Base-by-base conservation (phyloP, 202 grass and related monocot species). In the Cymbopogon flexuosus region DNA sequence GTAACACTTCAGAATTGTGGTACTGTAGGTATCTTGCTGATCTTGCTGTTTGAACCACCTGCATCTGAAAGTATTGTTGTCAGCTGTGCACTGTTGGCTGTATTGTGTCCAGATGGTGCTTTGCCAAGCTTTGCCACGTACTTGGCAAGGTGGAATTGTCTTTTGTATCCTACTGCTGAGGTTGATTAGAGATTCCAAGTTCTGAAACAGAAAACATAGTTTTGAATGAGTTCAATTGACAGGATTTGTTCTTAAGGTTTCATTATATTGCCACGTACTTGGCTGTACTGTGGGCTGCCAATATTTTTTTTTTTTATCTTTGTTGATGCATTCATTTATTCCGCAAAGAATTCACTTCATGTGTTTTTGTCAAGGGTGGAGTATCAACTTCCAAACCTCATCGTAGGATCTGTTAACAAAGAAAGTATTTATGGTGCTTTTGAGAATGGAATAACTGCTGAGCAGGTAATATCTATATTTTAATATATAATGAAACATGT, bases 301-400 rank as follows among this genome's bases (percentile, higher is more conserved):
- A 46, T 52, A 65, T 73, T 66, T 27, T 27, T 66, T 27, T 27
- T 27, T 27, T 33, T 31, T 69, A 35, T 43, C 34, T 85, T 66
- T 36, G 43, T 68, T 69, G 4, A 72, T 13, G 65, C 59, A 14
- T 27, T 83, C 61, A 72, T 42, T 70, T 46, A 68, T 69, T 63
- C 68, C 62, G 39, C 68, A 77, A 27, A 31, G 37, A 21, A 16
- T 77, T 42, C n/a, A 61, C 35, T 31, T 40, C 5, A 33, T 40
- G 8, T 36, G 8, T 69, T 45, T 68, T 14, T 78, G 77, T 63
- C 13, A 51, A 97, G 95, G 84, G 88, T 93, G 69, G 90, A 97
- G 73, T 97, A 97, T 86, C 95, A 97, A 87, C 88, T 97, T 61
- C 94, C 90, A 41, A 97, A 97, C 23, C 90, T 97, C 47, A 89